phyloP scores from a whole-genome alignment of 2,329 filamentous ascomycete genomes.

The Microthyrium microscopicum region DNA sequence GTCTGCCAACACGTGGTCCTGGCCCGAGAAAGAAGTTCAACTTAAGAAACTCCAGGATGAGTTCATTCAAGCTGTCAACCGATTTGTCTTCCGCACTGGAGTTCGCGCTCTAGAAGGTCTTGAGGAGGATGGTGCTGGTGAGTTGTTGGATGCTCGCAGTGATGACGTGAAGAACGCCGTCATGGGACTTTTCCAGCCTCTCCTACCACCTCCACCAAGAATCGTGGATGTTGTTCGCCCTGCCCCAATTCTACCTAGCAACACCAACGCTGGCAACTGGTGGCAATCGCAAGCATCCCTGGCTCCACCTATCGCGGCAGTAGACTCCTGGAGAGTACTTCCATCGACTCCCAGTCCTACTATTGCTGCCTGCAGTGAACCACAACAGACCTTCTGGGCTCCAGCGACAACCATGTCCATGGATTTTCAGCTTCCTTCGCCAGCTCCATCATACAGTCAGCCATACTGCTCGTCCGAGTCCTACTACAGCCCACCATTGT shows the following conservation, averaged over 20 bases:
- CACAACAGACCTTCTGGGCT: constrained; percentile 48
- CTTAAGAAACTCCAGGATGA: constrained; percentile 95
- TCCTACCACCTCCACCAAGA: constrained; percentile 73
- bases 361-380: constrained; percentile 50
- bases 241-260: constrained; percentile 71
- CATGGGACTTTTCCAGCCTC: constrained; percentile 66
- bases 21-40: constrained; percentile 92
- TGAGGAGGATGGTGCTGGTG: constrained; percentile 89
- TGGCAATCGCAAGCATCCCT: constrained; percentile 55
- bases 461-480: constrained; percentile 54
- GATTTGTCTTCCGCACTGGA: constrained; percentile 83
- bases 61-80: constrained; percentile 92
- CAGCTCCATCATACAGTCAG: constrained; percentile 64
- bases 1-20: constrained; percentile 77
- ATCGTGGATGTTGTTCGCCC: constrained; percentile 81
- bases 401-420: constrained; percentile 52
- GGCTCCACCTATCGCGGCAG: constrained; percentile 47
- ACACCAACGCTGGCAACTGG: constrained; percentile 49
- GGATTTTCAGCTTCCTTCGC: constrained; percentile 55
- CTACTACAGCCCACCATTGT: constrained; percentile 67
- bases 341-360: constrained; percentile 70
- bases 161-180: constrained; percentile 86
- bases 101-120: constrained; percentile 83
- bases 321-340: constrained; percentile 81
- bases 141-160: constrained; percentile 78